A percentile compares a stretch with the other conserved stretches of the same genome.
These are phyloP conservation scores for Suillus subalutaceus DNA, from an alignment of 768 basidiomycete genomes.

Conservation along the genomic window DNA sequence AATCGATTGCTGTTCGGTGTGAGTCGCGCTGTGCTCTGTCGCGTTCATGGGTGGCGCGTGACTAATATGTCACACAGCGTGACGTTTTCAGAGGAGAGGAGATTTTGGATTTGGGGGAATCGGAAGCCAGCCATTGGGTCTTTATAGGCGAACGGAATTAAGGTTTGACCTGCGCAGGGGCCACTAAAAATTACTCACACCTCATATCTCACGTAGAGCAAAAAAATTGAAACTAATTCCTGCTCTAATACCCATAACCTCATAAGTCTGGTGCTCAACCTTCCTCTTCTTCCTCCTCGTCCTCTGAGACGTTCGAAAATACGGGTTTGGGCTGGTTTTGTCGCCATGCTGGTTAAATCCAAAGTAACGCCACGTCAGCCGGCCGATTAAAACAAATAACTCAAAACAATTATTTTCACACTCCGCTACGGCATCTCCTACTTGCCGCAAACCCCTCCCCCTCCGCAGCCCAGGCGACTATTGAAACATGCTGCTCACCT, in stretches of 20 bases:
- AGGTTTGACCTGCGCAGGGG: slow-evolving; percentile 85
- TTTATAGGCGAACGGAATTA: slow-evolving; percentile 82
- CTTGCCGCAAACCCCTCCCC: slow-evolving; percentile 14
- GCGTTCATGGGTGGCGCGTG: slow-evolving; percentile 74
- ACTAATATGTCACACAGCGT: slow-evolving; percentile 66
- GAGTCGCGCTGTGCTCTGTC: slow-evolving; percentile 38
- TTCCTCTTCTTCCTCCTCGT: slow-evolving; percentile 61
- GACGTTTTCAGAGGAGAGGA: slow-evolving; percentile 54
- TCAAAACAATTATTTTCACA: slow-evolving; percentile 30
- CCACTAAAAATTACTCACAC: slow-evolving; percentile 50
- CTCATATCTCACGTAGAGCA: slow-evolving; percentile 24
- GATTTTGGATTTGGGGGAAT: slow-evolving; percentile 66
- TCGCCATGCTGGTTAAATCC: slow-evolving; percentile 78
- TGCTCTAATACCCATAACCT: not conserved
- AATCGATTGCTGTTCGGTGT: slow-evolving; percentile 30
- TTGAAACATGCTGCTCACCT: slow-evolving; percentile 55
- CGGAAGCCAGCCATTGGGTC: slow-evolving; percentile 68
- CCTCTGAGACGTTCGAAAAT: slow-evolving; percentile 64
- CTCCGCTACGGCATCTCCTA: slow-evolving; percentile 33
- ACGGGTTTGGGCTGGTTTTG: slow-evolving; percentile 86
- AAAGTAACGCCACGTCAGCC: slow-evolving; percentile 61
- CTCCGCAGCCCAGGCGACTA: slow-evolving; percentile 29
- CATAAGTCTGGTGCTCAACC: slow-evolving; percentile 32
- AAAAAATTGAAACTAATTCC: slow-evolving; percentile 12
- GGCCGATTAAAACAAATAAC: slow-evolving; percentile 35